These are phyloP conservation scores for Neurospora sublineolata DNA, from an alignment of 495 filamentous ascomycete species.

Conservation along the genomic window DNA sequence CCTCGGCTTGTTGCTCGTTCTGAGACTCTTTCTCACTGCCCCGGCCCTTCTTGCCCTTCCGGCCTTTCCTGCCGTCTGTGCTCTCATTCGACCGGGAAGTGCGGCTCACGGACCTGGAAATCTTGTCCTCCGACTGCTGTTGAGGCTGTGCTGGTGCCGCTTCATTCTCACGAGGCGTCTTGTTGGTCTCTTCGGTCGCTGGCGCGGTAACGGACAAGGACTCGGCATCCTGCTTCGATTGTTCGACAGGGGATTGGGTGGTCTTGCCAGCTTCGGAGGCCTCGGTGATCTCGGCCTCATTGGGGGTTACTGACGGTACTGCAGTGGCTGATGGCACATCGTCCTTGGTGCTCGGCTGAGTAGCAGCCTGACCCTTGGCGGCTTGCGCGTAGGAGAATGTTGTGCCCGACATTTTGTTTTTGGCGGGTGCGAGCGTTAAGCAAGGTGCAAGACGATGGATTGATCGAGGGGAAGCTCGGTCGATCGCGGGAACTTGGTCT, in stretches of 20 bases:
- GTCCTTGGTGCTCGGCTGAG: constrained; percentile 52
- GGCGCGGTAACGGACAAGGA: constrained; percentile 10
- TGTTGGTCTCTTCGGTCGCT: constrained; percentile 16
- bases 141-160: constrained; percentile 5
- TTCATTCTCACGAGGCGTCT: constrained; percentile 12
- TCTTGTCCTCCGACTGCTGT: constrained; percentile 14
- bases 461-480: neutral
- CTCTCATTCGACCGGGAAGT: constrained; percentile 30
- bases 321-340: constrained; percentile 37
- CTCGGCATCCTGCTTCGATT: constrained; percentile 16
- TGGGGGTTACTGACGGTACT: constrained; percentile 48
- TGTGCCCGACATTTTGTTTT: constrained; percentile 24
- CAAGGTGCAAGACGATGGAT: constrained; percentile 3
- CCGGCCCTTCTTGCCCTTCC: constrained; percentile 39
- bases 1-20: constrained; percentile 29
- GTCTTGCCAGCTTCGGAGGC: constrained; percentile 22
- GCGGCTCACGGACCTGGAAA: constrained; percentile 20
- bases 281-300: constrained; percentile 38
- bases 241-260: constrained; percentile 12
- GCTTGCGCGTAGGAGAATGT: constrained; percentile 92
- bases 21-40: constrained; percentile 31
- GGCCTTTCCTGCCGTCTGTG: constrained; percentile 29
- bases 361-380: constrained; percentile 58
- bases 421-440: neutral
- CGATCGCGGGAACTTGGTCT: neutral